Evolutionary conservation across 2,329 filamentous ascomycete genomes (phyloP).

Genomic region (Calonectria ilicicola): DNA sequence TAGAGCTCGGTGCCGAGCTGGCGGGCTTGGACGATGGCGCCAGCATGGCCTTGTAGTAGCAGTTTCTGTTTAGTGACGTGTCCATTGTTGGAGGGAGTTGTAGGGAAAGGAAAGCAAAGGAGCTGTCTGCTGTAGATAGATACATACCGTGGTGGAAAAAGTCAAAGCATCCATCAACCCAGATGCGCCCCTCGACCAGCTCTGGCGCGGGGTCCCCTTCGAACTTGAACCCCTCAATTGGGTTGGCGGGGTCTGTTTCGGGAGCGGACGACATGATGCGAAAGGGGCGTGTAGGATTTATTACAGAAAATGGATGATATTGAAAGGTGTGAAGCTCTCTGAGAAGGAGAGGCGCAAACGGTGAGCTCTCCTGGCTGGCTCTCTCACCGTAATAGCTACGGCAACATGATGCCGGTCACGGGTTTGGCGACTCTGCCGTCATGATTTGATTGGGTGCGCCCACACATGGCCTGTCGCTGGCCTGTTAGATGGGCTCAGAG

Average conservation of each 20-base stretch:
- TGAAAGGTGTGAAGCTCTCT: background rate
- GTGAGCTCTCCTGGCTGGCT: background rate
- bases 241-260: conserved; percentile 35
- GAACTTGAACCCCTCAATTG: conserved; percentile 43
- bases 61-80: background rate
- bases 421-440: background rate
- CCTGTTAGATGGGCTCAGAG: background rate
- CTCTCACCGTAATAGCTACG: background rate
- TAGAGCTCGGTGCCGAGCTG: conserved; percentile 89
- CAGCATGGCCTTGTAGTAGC: conserved; percentile 79
- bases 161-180: conserved; percentile 99
- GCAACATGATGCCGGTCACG: background rate
- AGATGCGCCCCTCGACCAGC: conserved; percentile 80
- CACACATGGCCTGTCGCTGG: background rate
- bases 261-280: conserved; percentile 31
- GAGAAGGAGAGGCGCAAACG: background rate
- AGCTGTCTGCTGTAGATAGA: background rate
- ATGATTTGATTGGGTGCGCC: conserved; percentile 1
- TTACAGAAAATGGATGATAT: too few species aligned
- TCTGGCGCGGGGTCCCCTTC: conserved; percentile 64
- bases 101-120: too few species aligned
- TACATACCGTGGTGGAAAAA: conserved; percentile 92
- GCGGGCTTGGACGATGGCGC: conserved; percentile 95
- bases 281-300: background rate
- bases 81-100: accelerated